Conservation (phyloP, 805 yeast genomes). For the Schwanniomyces polymorphus region DNA sequence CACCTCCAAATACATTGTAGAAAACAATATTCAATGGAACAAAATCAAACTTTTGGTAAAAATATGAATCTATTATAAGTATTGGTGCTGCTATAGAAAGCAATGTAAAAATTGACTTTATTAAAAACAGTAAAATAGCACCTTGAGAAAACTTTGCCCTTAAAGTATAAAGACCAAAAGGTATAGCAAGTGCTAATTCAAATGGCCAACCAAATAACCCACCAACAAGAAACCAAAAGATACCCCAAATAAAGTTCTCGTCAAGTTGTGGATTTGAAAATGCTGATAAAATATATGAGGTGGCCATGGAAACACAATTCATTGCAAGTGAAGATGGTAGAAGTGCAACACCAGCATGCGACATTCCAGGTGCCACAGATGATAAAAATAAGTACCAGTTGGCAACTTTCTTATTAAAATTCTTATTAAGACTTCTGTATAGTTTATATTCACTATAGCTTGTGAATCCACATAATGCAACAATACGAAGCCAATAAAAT, state of each 20-base stretch:
- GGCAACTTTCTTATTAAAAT: constrained; percentile 42
- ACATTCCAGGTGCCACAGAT: constrained; percentile 74
- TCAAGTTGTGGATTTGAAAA: constrained; percentile 5
- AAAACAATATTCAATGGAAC: constrained; percentile 82
- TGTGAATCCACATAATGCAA: constrained; percentile 37
- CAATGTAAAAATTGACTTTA: constrained; percentile 7
- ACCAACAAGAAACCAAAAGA: constrained; percentile 56
- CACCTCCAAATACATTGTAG: constrained; percentile 74
- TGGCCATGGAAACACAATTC: constrained; percentile 46
- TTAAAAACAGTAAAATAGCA: constrained; percentile 1
- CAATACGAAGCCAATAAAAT: constrained; percentile 56
- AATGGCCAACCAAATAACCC: constrained; percentile 94
- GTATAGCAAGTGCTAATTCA: constrained; percentile 61
- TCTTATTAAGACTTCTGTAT: constrained; percentile 38
- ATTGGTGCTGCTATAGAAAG: constrained; percentile 20
- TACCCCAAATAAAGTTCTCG: constrained; percentile 17
- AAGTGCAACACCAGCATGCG: constrained; percentile 84
- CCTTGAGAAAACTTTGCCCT: constrained; percentile 2
- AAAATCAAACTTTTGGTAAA: constrained; percentile 59
- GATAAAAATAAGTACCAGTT: constrained; percentile 64
- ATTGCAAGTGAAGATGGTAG: constrained; percentile 79
- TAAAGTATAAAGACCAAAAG: constrained; percentile 47
- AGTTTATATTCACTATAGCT: constrained; percentile 54
- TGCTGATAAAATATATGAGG: constrained; percentile 34
- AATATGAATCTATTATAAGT: constrained; percentile 53